Base-by-base conservation (phyloP, 1,284 basidiomycete species). In the Sanghuangporus sanghuang region DNA sequence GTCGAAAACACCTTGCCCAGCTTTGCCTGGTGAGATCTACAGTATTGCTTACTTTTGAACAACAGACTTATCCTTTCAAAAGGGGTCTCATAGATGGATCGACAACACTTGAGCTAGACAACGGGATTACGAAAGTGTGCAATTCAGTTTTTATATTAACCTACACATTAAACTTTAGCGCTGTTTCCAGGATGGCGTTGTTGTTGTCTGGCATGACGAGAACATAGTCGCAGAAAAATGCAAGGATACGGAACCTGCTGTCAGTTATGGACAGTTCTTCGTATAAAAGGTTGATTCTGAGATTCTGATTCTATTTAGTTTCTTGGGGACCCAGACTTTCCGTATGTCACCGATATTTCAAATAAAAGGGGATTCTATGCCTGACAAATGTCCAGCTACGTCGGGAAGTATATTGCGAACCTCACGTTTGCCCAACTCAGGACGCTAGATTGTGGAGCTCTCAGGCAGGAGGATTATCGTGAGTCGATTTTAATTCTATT, bases 121-220 rank as follows among this genome's bases (percentile, higher is more conserved):
- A 90, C 70, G 88, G 87, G 4, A 80, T 92, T 61, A 89, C 90
- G 2, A 84, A 84, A 76, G 87, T 84, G 57, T 67, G 72, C 69
- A 35, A 23, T 18, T 23, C 14, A 6, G 18, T 46, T 46, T 18
- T 9, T 42, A 11, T 46, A 14, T 11, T 16, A 1, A 6, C 7
- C 14, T 3, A 46, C 44, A 42, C 40, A 2, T 42, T 18, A 42
- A 12, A 46, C n/a, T n/a, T 46, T 46, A 46, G 18, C 18, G 38
- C 18, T 36, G 11, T 6, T 36, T 36, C 4, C 69, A 89, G 85
- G 90, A 92, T 71, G 88, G 87, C 12, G 79, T 83, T 52, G 85
- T 89, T 9, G 78, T 93, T 48, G 87, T 93, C 2, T 92, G 89
- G 88, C 90, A 93, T 70, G 90, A 93, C 72, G 85, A 87, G 72